Base-by-base conservation (phyloP, 2,329 filamentous ascomycete genomes). In the Xylariaceae sp. region DNA sequence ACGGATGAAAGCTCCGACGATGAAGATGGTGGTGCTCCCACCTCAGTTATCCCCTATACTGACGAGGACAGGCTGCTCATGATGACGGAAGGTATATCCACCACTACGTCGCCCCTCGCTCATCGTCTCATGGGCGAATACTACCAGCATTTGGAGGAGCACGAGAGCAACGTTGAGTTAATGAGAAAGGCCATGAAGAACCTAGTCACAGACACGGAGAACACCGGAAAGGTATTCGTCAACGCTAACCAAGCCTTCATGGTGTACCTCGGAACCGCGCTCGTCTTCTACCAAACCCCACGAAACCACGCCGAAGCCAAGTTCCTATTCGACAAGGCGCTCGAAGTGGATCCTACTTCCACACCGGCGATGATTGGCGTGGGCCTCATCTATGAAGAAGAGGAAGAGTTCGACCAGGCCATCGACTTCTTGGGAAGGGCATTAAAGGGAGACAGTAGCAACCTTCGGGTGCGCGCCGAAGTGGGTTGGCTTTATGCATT, bases 401-500 rank as follows among this genome's bases (percentile, higher is more conserved):
- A 96, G 57, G 87, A 96, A 61, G 87, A 97, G 55, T 96, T 89
- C 61, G 76, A 81, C 42, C 79, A 89, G 61, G 94, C 95, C 0
- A 83, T 91, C 36, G 80, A 86, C 27, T 96, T 95, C 62, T 72
- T 99, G 11, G 79, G 78, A 36, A 81, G 89, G 55, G 94, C 94
- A 1, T 67, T 95, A 22, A 67, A 83, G 55, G 81, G 87, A 19
- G 89, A 96, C 62, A 73, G 77, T 2, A 73, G 75, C 11, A 96
- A 96, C 58, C 74, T 90, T 17, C 86, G 85, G 30, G 86, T 99
- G 39, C 85, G 83, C 48, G 86, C 87, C 14, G 95, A 99, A 68
- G 83, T 90, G 15, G 92, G 90, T 1, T 99, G 94, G 94, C 90
- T 94, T 55, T 89, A 87, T 63, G 89, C 90, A 10, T 77, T 95